Conservation (phyloP, 1,139 yeast species). For the Candida smagusa region DNA sequence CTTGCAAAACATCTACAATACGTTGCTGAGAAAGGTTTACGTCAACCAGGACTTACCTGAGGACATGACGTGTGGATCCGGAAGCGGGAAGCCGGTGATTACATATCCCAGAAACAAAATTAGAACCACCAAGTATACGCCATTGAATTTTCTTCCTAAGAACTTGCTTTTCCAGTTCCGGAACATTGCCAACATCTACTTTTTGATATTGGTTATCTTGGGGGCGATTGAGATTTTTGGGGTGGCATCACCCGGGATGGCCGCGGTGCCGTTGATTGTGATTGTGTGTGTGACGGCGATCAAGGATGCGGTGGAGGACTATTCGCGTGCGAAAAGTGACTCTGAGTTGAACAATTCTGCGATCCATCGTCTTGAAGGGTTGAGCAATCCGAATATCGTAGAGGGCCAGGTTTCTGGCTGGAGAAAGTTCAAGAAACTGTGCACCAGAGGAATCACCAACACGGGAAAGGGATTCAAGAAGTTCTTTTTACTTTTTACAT, state of each 20-base stretch:
- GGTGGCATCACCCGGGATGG: constrained; percentile 82
- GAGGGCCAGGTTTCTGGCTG: constrained; percentile 61
- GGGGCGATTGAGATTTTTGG: constrained; percentile 92
- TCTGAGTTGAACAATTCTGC: constrained; percentile 83
- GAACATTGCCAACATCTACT: constrained; percentile 87
- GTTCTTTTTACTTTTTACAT: constrained; percentile 27
- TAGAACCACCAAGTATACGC: constrained; percentile 94
- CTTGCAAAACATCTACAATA: constrained; percentile 32
- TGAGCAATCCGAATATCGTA: constrained; percentile 74
- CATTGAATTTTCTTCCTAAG: constrained; percentile 82
- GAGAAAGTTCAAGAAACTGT: constrained; percentile 59
- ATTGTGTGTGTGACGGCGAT: constrained; percentile 85
- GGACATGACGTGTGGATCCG: constrained; percentile 18
- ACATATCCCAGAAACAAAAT: constrained; percentile 82
- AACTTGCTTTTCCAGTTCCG: constrained; percentile 76
- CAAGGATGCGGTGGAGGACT: constrained; percentile 94
- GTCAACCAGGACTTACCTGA: constrained; percentile 38
- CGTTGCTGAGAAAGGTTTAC: constrained; percentile 35
- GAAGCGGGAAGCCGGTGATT: constrained; percentile 52
- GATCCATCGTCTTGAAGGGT: constrained; percentile 70
- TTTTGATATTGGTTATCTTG: constrained; percentile 73
- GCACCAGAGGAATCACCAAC: constrained; percentile 23
- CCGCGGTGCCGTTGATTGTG: constrained; percentile 91
- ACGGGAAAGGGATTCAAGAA: constrained; percentile 21
- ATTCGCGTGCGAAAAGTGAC: constrained; percentile 76